Base-by-base conservation (phyloP, 2,329 filamentous ascomycete species). In the Sarocladium oryzae region DNA sequence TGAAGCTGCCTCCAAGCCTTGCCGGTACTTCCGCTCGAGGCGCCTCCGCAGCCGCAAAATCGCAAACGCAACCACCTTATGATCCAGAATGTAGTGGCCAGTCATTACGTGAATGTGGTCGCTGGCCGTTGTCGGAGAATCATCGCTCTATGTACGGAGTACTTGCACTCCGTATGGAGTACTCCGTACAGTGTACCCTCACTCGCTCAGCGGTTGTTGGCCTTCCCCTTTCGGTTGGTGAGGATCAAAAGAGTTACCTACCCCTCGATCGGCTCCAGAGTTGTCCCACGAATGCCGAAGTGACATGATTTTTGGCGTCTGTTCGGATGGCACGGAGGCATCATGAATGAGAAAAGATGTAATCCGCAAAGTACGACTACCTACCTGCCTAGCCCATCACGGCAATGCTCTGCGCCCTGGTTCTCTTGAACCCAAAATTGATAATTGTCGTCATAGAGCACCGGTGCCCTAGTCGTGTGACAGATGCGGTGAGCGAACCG, bases 61-160 rank as follows among this genome's bases (percentile, higher is more conserved):
- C 13, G 9, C 37, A 21, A 23, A 23, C 37, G 16, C 16, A 40
- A 21, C 8, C 37, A 40, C 7, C 5, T 10, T n/a, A n/a, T 9
- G 5, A 8, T n/a, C 33, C 15, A 10, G 5, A 36, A n/a, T n/a
- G n/a, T n/a, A n/a, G n/a, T n/a, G n/a, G n/a, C n/a, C n/a, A n/a
- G n/a, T n/a, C n/a, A 40, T n/a, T 20, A 40, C 21, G 40, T 43
- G 21, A n/a, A 10, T 16, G 36, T 8, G 4, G 36, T 18, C 36
- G 15, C 15, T 36, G 8, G n/a, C 37, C 37, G 40, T 43, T 43
- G 40, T 43, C 40, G 40, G 40, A 43, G 40, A 43, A 43, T 43
- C 24, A n/a, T 3, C n/a, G 23, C 21, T 23, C 37, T n/a, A n/a
- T n/a, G n/a, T n/a, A n/a, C n/a, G n/a, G n/a, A n/a, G n/a, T n/a